Evolutionary conservation across 305 asterid species (phyloP), one percentile per base, ranked within the genome.

Genomic region (Nicotiana rustica): DNA sequence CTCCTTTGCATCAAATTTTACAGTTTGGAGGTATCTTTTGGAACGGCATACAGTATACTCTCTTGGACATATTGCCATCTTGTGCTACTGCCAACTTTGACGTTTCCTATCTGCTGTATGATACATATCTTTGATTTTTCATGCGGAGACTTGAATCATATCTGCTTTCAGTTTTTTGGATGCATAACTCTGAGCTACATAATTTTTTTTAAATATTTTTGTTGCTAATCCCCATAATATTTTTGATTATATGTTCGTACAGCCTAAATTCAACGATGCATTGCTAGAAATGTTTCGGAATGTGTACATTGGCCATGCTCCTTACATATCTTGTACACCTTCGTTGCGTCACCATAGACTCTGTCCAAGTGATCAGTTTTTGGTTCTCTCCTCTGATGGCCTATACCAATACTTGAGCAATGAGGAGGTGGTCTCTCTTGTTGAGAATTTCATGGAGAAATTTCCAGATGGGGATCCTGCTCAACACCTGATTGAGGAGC

Each of bases 381-480:
- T 96, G 93, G 96, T 96, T 85, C 97, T 96, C 86, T 96, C 98
- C 67, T 96, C 98, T 36, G 99, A 96, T 93, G 99, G 99, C 71
- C 89, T 94, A 87, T 96, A 96, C 90, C 99, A 96, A 86, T 94
- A 96, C 83, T 92, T 96, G 86, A 93, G 93, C 91, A 96, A 96
- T 86, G 91, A 93, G 89, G 98, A 96, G 82, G 99, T 96, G 84
- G 97, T 96, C 86, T 87, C 92, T 55, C 93, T 82, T 88, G 97
- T 94, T 85, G 97, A 92, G 85, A 94, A 91, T 85, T 96, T 96
- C 88, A 88, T 96, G 97, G 98, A 94, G 92, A 94, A 90, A 90
- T 93, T 88, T 90, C 97, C 98, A 55, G 99, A 96, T 84, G 99
- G 99, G 66, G 99, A 96, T 85, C 99, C 99, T 70, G 99, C 99